phyloP scores from a whole-genome alignment of 1,139 yeast genomes.

The Hanseniaspora sp. region DNA sequence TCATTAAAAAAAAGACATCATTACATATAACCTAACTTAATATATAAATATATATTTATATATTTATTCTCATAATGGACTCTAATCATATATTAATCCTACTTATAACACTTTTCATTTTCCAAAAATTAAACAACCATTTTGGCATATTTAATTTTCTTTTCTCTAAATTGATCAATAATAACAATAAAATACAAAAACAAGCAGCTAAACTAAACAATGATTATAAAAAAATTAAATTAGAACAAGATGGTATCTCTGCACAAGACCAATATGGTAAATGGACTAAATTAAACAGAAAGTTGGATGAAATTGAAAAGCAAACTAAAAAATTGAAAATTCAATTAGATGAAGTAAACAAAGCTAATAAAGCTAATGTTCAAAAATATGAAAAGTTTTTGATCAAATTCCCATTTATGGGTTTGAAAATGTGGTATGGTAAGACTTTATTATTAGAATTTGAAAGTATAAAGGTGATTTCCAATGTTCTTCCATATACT shows the following conservation, averaged over 20 bases:
- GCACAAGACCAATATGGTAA: constrained; percentile 92
- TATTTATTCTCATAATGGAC: constrained; percentile 2
- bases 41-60: no score
- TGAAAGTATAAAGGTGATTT: constrained; percentile 9
- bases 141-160: constrained; percentile 4
- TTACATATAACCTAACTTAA: no score
- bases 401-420: constrained; percentile 27
- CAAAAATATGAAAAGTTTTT: constrained; percentile 27
- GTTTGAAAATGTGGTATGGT: constrained; percentile 28
- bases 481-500: constrained; percentile 15
- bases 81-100: constrained; percentile 11
- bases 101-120: constrained; percentile 5
- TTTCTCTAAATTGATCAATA: constrained; percentile 2
- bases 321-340: constrained; percentile 40
- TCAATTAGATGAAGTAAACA: constrained; percentile 49
- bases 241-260: constrained; percentile 50
- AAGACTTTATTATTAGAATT: constrained; percentile 25
- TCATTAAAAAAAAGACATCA: no score
- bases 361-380: constrained; percentile 41
- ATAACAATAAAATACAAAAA: constrained; percentile 4
- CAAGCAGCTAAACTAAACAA: constrained; percentile 11
- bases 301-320: constrained; percentile 45
- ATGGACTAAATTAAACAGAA: constrained; percentile 88
- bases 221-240: constrained; percentile 40
- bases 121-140: constrained; percentile 11